Evolutionary conservation across 306 rosid species (phyloP), one percentile per base, ranked within the genome.

Genomic region (Phaseolus lunatus): DNA sequence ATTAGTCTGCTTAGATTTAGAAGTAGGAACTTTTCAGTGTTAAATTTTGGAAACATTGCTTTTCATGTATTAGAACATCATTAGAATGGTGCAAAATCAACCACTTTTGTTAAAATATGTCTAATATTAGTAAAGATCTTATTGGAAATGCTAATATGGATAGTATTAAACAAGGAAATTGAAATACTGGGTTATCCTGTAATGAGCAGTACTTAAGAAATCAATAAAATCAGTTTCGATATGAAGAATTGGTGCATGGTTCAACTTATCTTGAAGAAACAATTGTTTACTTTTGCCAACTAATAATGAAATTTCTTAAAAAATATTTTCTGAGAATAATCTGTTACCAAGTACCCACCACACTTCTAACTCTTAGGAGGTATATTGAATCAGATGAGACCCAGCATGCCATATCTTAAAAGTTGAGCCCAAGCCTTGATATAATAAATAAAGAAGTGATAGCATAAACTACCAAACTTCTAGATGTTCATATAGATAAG

Each of bases 281-380:
- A 64, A 35, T 19, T 9, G 49, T 45, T 35, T 16, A n/a, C 16
- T 31, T 62, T 62, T 31, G 11, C 41, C 20, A 16, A 16, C 41
- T 27, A 29, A 15, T 7, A 11, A 9, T 15, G 5, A 62, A 6
- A 20, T 62, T 29, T n/a, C 11, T 31, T 2, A 9, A 18, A 33
- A 0, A 35, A 16, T 9, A 9, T 35, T 14, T 63, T 64, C 49
- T 5, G n/a, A n/a, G 37, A 64, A 19, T 18, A 19, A 10, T 33
- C 8, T 5, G 50, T 39, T 20, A 64, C 9, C 49, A 64, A 37
- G 35, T 31, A 16, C 24, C 68, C 68, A 63, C 27, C 23, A 18
- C 37, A 59, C 45, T 70, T 70, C 53, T 79, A 70, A 69, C 78
- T n/a, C 27, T 54, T 54, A 66, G 62, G 64, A 54, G 59, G 63